Conservation (phyloP, 495 filamentous ascomycete species). For the Astrothelium subdiscretum region DNA sequence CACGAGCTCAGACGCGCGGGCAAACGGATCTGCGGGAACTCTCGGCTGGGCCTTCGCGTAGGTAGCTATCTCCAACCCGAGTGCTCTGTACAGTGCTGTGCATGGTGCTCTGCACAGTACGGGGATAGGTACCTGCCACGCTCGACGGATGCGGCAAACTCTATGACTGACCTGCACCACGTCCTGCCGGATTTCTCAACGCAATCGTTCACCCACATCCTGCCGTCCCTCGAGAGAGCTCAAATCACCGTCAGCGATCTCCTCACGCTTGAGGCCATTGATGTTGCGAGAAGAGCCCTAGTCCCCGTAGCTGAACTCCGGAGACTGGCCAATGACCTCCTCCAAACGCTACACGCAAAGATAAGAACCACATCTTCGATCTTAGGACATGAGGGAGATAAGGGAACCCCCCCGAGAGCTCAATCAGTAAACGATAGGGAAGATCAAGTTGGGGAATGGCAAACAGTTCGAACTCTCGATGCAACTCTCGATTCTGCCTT, state of each 20-base stretch:
- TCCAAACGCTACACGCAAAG: conserved; percentile 53
- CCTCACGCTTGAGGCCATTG: conserved; percentile 67
- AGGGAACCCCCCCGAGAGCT: neutral
- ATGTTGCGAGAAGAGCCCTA: conserved; percentile 77
- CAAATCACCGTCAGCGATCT: conserved; percentile 71
- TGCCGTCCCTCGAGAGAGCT: conserved; percentile 67
- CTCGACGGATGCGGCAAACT: neutral
- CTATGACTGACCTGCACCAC: conserved; percentile 78
- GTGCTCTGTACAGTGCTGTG: too few relatives aligned
- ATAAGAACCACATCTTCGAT: conserved; percentile 25
- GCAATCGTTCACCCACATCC: conserved; percentile 54
- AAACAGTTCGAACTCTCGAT: conserved; percentile 70
- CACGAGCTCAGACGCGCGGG: neutral
- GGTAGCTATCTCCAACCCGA: too few relatives aligned
- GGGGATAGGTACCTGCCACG: too few relatives aligned
- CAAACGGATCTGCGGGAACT: neutral
- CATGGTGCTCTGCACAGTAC: too few relatives aligned
- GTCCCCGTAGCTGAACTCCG: conserved; percentile 69
- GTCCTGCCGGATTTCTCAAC: conserved; percentile 71
- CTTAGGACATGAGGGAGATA: neutral
- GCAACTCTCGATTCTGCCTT: conserved; percentile 59
- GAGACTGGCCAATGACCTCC: conserved; percentile 51
- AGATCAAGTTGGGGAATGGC: conserved; percentile 27
- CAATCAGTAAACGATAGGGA: neutral
- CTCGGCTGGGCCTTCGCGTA: too few relatives aligned